A percentile compares a stretch with the other conserved stretches of the same genome.
phyloP scores from a whole-genome alignment of 148 eudicot species.

The Rhododendron simsii region DNA sequence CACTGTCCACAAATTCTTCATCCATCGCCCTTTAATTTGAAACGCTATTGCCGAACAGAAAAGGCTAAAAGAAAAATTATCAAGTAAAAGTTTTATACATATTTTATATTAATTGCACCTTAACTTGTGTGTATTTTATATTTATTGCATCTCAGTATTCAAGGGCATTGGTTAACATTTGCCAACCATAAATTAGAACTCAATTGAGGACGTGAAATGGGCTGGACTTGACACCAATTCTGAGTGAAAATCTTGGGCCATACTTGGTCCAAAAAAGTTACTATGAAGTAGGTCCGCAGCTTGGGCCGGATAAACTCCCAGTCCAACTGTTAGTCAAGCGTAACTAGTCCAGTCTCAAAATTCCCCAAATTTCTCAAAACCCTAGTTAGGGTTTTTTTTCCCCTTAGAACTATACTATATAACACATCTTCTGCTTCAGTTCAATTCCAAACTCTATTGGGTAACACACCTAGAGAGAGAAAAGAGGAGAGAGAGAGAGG shows the following conservation, averaged over 20 bases:
- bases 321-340: too few species aligned
- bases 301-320: neutral
- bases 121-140: too few species aligned
- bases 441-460: neutral
- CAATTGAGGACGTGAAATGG: neutral
- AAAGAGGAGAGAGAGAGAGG: neutral
- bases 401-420: neutral
- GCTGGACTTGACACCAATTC: neutral
- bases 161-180: too few species aligned
- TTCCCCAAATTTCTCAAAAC: neutral
- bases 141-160: too few species aligned
- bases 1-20: too few species aligned
- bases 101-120: too few species aligned
- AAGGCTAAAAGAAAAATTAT: too few species aligned
- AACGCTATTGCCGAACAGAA: too few species aligned
- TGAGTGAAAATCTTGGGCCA: neutral
- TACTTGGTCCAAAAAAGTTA: neutral
- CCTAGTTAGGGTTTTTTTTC: neutral
- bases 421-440: neutral
- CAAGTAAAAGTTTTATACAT: too few species aligned
- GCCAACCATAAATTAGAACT: too few species aligned
- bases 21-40: too few species aligned
- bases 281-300: neutral
- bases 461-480: neutral
- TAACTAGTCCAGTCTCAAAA: too few species aligned